A percentile compares a stretch with the other conserved stretches of the same genome.
These are phyloP conservation scores for Yarrowia sp. DNA, from an alignment of 805 yeast species.

Conservation along the genomic window DNA sequence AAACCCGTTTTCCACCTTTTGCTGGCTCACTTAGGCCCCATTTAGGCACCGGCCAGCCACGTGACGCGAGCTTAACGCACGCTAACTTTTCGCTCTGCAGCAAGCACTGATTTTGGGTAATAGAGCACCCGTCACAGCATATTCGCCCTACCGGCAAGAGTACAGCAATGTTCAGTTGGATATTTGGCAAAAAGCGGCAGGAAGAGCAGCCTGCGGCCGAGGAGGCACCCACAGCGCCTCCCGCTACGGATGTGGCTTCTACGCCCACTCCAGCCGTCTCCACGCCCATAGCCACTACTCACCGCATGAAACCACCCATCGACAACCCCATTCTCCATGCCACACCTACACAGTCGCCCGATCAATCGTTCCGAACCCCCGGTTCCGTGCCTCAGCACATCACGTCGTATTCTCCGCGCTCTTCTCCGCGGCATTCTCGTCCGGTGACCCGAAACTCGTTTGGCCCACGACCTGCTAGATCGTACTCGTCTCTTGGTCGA, in stretches of 20 bases:
- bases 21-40: background rate
- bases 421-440: constrained; percentile 7
- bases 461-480: constrained; percentile 14
- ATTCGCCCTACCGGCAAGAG: background rate
- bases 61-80: background rate
- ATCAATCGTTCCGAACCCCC: constrained; percentile 12
- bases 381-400: constrained; percentile 21
- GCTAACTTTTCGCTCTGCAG: constrained; percentile 12
- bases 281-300: background rate
- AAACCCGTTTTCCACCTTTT: background rate
- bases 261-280: background rate
- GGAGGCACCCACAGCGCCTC: background rate
- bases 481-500: background rate
- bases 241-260: background rate
- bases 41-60: background rate
- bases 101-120: constrained; percentile 5
- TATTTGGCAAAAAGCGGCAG: constrained; percentile 13
- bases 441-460: background rate
- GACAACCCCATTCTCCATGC: constrained; percentile 5
- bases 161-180: constrained; percentile 23
- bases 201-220: background rate
- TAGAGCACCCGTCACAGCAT: background rate
- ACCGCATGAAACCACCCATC: background rate
- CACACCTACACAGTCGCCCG: constrained; percentile 9
- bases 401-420: background rate